phyloP scores from a whole-genome alignment of 176 grass and related monocot species.

The Avena sativa region DNA sequence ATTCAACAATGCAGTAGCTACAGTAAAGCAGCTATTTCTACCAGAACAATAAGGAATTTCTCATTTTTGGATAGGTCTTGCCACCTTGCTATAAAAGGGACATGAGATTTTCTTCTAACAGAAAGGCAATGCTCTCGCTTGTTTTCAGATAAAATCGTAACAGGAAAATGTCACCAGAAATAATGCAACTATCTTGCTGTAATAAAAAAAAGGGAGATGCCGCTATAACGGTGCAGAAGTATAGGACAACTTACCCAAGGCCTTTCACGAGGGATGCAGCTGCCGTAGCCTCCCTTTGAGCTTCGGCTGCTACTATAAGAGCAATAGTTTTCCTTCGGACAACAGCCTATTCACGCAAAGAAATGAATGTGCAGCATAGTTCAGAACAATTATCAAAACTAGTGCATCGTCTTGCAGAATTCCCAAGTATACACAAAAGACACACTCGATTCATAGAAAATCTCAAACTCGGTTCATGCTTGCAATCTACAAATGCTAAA shows the following conservation, averaged over 20 bases:
- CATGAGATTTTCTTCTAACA: background rate
- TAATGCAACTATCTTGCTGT: no score
- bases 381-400: slow-evolving; percentile 10
- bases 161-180: no score
- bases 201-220: no score
- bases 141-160: background rate
- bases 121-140: background rate
- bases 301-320: slow-evolving; percentile 85
- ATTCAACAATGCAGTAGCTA: background rate
- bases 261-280: slow-evolving; percentile 91
- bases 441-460: slow-evolving; percentile 12
- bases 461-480: background rate
- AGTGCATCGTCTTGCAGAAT: background rate
- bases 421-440: background rate
- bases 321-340: slow-evolving; percentile 88
- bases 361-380: slow-evolving; percentile 17
- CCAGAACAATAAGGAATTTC: background rate
- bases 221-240: no score
- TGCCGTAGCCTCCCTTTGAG: slow-evolving; percentile 90
- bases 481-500: slow-evolving; percentile 3
- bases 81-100: background rate
- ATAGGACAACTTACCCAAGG: slow-evolving; percentile 61
- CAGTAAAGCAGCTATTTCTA: background rate
- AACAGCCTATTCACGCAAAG: slow-evolving; percentile 69
- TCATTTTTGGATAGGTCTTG: background rate